These are phyloP conservation scores for Phytophthora pseudosyringae DNA, from an alignment of 352 stramenopile species.

Conservation along the genomic window DNA sequence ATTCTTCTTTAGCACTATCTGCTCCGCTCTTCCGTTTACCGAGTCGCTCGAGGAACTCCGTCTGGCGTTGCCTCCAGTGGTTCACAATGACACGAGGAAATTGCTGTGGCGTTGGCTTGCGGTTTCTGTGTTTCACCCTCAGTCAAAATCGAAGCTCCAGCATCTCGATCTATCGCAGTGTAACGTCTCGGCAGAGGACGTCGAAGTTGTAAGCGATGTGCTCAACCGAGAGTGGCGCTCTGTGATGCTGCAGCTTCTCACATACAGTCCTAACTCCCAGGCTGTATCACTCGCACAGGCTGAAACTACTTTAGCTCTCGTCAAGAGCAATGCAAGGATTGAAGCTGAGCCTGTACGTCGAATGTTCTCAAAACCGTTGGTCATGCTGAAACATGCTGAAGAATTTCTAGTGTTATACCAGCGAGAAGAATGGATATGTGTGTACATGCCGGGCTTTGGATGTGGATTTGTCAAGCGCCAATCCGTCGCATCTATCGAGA, in stretches of 20 bases:
- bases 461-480: slow-evolving; percentile 25
- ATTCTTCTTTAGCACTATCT: slow-evolving; percentile 19
- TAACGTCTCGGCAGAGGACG: slow-evolving; percentile 19
- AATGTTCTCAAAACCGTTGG: slow-evolving; percentile 23
- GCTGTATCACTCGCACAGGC: neutral
- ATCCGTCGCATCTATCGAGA: slow-evolving; percentile 15
- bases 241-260: slow-evolving; percentile 13
- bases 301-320: slow-evolving; percentile 1
- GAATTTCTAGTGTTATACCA: slow-evolving; percentile 16
- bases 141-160: slow-evolving; percentile 13
- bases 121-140: slow-evolving; percentile 27
- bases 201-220: slow-evolving; percentile 8
- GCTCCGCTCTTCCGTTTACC: slow-evolving; percentile 18
- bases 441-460: slow-evolving; percentile 28
- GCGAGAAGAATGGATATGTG: slow-evolving; percentile 24
- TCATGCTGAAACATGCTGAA: slow-evolving; percentile 7
- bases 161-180: slow-evolving; percentile 23
- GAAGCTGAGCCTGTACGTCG: slow-evolving; percentile 21
- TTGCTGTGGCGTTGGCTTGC: slow-evolving; percentile 31
- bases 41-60: slow-evolving; percentile 13
- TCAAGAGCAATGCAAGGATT: slow-evolving; percentile 23
- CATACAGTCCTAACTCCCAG: neutral
- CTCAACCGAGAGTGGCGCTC: slow-evolving; percentile 20
- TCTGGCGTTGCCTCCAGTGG: slow-evolving; percentile 9
- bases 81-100: neutral